Percentiles rank a stretch among this genome's conserved stretches.
These are phyloP conservation scores for Neofusicoccum ribis DNA, from an alignment of 2,329 filamentous ascomycete genomes.

Conservation along the genomic window DNA sequence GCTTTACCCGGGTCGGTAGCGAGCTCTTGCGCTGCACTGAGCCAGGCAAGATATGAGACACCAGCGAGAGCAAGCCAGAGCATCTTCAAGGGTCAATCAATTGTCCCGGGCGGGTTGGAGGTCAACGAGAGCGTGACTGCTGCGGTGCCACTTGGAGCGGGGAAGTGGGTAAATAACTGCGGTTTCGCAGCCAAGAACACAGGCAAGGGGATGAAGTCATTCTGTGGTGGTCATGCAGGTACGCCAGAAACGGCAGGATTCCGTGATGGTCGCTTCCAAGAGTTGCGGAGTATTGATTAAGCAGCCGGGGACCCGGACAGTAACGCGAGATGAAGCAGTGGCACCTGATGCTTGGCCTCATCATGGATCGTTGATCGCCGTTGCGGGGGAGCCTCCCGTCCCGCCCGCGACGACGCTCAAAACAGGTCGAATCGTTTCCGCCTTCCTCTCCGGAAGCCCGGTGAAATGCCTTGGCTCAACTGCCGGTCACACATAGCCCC, in stretches of 20 bases:
- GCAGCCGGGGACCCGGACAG: not conserved
- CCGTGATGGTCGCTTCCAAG: not conserved
- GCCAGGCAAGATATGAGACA: not conserved
- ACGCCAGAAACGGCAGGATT: slow-evolving; percentile 3
- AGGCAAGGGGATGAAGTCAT: slow-evolving; percentile 8
- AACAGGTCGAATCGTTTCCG: not conserved
- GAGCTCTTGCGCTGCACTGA: slow-evolving; percentile 18
- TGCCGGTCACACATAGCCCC: not conserved
- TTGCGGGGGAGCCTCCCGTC: not conserved
- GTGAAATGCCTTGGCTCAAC: not conserved
- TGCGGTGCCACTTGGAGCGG: not conserved
- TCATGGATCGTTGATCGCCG: slow-evolving; percentile 14
- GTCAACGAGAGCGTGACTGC: not conserved
- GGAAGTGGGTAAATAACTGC: not conserved
- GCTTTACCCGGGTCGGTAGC: slow-evolving; percentile 37
- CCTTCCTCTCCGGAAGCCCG: not conserved
- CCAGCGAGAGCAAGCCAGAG: not conserved
- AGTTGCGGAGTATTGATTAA: not conserved
- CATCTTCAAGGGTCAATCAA: not conserved
- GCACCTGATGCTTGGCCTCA: slow-evolving; percentile 9
- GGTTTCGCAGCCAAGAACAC: not conserved
- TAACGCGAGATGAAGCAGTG: not conserved
- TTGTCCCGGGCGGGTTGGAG: not conserved
- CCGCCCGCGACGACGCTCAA: not conserved
- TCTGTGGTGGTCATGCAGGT: slow-evolving; percentile 9